phyloP scores from a whole-genome alignment of 169 alveolate species.

The Cryptosporidium andersoni region DNA sequence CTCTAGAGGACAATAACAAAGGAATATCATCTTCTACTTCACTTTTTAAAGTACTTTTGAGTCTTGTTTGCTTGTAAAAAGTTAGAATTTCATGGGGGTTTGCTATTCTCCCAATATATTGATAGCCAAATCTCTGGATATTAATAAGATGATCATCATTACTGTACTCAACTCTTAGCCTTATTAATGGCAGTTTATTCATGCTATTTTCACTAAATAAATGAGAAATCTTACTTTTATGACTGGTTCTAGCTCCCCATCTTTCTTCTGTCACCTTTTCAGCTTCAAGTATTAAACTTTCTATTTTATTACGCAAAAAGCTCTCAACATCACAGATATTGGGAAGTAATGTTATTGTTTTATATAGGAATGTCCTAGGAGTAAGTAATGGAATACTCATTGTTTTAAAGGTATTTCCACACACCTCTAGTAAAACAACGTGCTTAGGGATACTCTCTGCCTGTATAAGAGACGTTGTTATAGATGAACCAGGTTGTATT shows the following conservation, averaged over 20 bases:
- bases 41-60: background rate
- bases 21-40: slow-evolving; percentile 16
- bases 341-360: slow-evolving; percentile 37
- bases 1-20: slow-evolving; percentile 1
- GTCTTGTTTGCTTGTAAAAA: slow-evolving; percentile 64
- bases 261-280: background rate
- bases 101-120: slow-evolving; percentile 76
- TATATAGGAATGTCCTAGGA: slow-evolving; percentile 85
- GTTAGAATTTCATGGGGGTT: slow-evolving; percentile 81
- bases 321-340: background rate
- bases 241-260: background rate
- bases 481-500: slow-evolving; percentile 92
- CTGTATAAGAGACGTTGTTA: slow-evolving; percentile 91
- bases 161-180: slow-evolving; percentile 45
- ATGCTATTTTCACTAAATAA: slow-evolving; percentile 5
- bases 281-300: slow-evolving; percentile 16
- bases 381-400: slow-evolving; percentile 87
- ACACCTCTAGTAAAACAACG: slow-evolving; percentile 86
- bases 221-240: slow-evolving; percentile 4
- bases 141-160: slow-evolving; percentile 72
- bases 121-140: slow-evolving; percentile 80
- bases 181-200: slow-evolving; percentile 17
- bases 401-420: slow-evolving; percentile 81
- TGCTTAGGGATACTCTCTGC: slow-evolving; percentile 92
- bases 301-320: background rate